A percentile compares a stretch with the other conserved stretches of the same genome.
Conservation (phyloP, 805 yeast genomes). For the Jamesozyma jinghongensis region DNA sequence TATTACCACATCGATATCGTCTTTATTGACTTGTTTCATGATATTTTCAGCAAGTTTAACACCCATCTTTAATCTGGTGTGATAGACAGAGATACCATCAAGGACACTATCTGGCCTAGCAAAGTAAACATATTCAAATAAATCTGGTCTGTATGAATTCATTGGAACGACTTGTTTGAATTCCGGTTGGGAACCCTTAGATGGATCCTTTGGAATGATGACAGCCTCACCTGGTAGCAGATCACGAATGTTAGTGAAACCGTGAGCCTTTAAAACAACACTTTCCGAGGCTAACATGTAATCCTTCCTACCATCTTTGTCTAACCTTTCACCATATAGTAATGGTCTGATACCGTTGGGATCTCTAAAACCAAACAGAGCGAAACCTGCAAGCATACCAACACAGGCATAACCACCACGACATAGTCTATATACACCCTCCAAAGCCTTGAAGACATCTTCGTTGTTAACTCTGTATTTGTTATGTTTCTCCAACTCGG, state of each 20-base stretch:
- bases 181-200: constrained; percentile 47
- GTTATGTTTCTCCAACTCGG: constrained; percentile 82
- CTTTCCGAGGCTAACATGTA: constrained; percentile 95
- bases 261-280: constrained; percentile 89
- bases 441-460: constrained; percentile 79
- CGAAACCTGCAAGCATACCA: constrained; percentile 93
- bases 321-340: constrained; percentile 70
- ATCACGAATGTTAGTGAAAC: constrained; percentile 71
- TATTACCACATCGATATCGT: constrained; percentile 82
- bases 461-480: constrained; percentile 86
- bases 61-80: constrained; percentile 92
- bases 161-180: constrained; percentile 78
- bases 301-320: constrained; percentile 62
- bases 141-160: constrained; percentile 80
- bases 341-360: constrained; percentile 95
- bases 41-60: constrained; percentile 74
- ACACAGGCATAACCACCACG: constrained; percentile 98
- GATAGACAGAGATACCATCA: constrained; percentile 94
- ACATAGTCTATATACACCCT: constrained; percentile 69
- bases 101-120: constrained; percentile 95
- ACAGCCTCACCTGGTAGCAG: constrained; percentile 94
- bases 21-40: constrained; percentile 36
- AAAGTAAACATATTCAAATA: constrained; percentile 94
- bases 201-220: constrained; percentile 69
- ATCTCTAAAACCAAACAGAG: constrained; percentile 91